These are phyloP conservation scores for Cyberlindnera petersonii DNA, from an alignment of 805 yeast species.

Conservation along the genomic window DNA sequence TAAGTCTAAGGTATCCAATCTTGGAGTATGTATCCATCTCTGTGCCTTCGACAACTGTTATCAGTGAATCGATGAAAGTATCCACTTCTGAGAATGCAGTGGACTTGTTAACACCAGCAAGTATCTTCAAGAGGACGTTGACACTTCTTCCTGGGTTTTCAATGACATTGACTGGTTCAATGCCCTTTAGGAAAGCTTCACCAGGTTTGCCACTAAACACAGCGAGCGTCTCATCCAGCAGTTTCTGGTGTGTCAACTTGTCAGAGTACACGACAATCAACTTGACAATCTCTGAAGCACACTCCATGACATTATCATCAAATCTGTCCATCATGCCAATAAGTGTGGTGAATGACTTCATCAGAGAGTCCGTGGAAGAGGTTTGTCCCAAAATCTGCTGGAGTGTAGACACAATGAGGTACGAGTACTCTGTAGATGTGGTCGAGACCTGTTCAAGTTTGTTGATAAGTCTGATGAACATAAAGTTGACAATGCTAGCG, in stretches of 20 bases:
- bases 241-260: constrained; percentile 34
- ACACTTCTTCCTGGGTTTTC: constrained; percentile 15
- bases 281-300: constrained; percentile 32
- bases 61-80: constrained; percentile 10
- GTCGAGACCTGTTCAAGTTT: constrained; percentile 26
- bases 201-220: constrained; percentile 32
- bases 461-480: constrained; percentile 35
- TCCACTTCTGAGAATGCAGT: constrained; percentile 25
- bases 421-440: constrained; percentile 12
- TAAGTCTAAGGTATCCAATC: constrained; percentile 52
- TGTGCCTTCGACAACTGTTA: constrained; percentile 11
- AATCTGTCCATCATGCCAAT: constrained; percentile 9
- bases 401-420: constrained; percentile 20
- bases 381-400: constrained; percentile 15
- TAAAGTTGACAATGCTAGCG: constrained; percentile 33
- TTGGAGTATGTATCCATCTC: constrained; percentile 27
- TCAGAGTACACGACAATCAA: constrained; percentile 32
- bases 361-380: constrained; percentile 22
- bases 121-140: constrained; percentile 31
- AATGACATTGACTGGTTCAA: constrained; percentile 31
- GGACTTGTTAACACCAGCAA: constrained; percentile 51
- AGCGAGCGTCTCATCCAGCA: constrained; percentile 36
- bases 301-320: constrained; percentile 22
- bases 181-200: constrained; percentile 10
- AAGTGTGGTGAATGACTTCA: constrained; percentile 16